Base-by-base conservation (phyloP, 2,329 filamentous ascomycete species). In the Calycina herbarum region DNA sequence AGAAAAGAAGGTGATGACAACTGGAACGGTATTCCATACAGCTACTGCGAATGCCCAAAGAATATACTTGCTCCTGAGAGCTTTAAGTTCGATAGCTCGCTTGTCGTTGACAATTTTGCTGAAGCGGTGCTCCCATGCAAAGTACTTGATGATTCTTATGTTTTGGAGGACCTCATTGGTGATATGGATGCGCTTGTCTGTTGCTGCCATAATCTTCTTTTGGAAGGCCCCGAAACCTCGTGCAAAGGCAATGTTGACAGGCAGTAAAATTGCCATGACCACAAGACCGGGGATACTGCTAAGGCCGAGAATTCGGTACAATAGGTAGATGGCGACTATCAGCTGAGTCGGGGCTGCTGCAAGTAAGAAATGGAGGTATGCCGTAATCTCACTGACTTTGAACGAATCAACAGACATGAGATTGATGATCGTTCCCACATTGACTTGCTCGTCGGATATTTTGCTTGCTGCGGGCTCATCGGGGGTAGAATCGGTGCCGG, bases 391-490 rank as follows among this genome's bases (percentile, higher is more conserved):
- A 68, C 92, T 91, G 64, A 99, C 93, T 80, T 99, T 99, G 86
- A 98, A 98, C 59, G 94, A 97, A 81, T 99, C 96, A 51, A 99
- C 96, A 11, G 95, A 96, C 95, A 99, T 99, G 70, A 99, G 83
- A 78, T 98, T 99, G 81, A 99, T 99, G 74, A 99, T 97, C n/a
- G 95, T 96, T 68, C 96, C 95, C 61, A 96, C 85, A 67, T 95
- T 97, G 48, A 93, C 94, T 79, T 96, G 93, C 65, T 90, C 85
- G 68, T 93, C 89, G 20, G 80, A 75, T 1, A 72, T 72, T 62
- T 80, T 75, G 13, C 42, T 42, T 27, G 63, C 29, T 2, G 61
- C 64, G 10, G 68, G 54, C 33, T 67, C 64, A 31, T 63, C 35
- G 10, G 27, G 42, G 11, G 62, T 62, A 6, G 62, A 51, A 54